A percentile compares a stretch with the other conserved stretches of the same genome.
Conservation (phyloP, 78 protist species). For the Protostelium mycophagum region DNA sequence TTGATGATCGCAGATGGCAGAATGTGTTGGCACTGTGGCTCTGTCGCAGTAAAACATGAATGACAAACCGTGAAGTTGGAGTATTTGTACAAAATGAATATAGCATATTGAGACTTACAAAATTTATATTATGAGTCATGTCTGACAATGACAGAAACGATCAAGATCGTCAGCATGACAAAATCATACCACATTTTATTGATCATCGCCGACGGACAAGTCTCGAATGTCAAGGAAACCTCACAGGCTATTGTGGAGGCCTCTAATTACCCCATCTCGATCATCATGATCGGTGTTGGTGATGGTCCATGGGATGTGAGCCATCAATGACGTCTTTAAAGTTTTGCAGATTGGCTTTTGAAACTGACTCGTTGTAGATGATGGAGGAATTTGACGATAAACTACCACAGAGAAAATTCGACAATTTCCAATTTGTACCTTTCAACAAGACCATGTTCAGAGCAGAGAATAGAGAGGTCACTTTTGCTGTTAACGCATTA, state of each 20-base stretch:
- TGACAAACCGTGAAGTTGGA: no score
- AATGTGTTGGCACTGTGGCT: no score
- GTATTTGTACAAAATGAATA: no score
- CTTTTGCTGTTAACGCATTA: slow-evolving; percentile 55
- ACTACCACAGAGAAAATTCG: slow-evolving; percentile 42
- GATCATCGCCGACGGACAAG: slow-evolving; percentile 68
- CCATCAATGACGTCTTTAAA: not conserved
- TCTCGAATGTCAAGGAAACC: slow-evolving; percentile 39
- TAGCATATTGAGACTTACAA: no score
- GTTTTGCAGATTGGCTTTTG: no score
- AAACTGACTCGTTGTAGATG: no score
- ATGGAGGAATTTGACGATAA: slow-evolving; percentile 63
- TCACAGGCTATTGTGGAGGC: slow-evolving; percentile 62
- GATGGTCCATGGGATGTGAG: slow-evolving; percentile 67
- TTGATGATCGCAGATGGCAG: not conserved
- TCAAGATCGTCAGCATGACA: slow-evolving; percentile 22
- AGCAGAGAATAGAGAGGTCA: slow-evolving; percentile 57
- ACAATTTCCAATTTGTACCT: slow-evolving; percentile 67
- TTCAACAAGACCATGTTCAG: slow-evolving; percentile 22
- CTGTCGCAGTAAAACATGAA: no score
- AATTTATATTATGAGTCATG: not conserved
- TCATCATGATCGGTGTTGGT: slow-evolving; percentile 61
- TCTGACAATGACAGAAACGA: slow-evolving; percentile 21
- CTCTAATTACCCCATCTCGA: slow-evolving; percentile 52
- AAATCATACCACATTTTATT: slow-evolving; percentile 49